Conservation (phyloP, 2,329 filamentous ascomycete species). For the Elsinoe batatas region DNA sequence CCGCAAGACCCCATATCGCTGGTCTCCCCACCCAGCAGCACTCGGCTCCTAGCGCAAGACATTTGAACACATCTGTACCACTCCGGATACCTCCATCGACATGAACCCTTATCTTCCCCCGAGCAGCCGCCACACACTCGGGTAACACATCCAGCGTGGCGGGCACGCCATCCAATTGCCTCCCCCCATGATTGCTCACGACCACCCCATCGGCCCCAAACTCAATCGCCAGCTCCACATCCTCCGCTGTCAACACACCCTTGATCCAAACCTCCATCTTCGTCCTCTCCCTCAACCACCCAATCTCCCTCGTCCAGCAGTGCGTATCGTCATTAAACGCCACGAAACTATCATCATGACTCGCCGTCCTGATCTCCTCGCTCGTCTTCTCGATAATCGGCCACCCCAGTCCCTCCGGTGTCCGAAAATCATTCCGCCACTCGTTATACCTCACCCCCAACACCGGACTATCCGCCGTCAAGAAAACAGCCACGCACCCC, state of each 20-base stretch:
- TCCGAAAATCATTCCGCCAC: slow-evolving; percentile 42
- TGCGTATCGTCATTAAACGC: slow-evolving; percentile 24
- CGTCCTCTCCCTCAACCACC: slow-evolving; percentile 40
- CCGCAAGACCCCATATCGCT: slow-evolving; percentile 41
- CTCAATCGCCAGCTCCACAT: slow-evolving; percentile 36
- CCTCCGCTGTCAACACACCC: slow-evolving; percentile 29
- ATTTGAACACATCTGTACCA: slow-evolving; percentile 50
- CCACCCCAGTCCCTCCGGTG: slow-evolving; percentile 22
- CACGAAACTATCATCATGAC: slow-evolving; percentile 24
- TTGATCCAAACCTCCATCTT: slow-evolving; percentile 42
- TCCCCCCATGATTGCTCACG: slow-evolving; percentile 49
- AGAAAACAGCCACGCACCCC: slow-evolving; percentile 45
- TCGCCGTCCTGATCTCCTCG: slow-evolving; percentile 20
- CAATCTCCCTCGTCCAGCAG: slow-evolving; percentile 25
- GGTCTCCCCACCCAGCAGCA: slow-evolving; percentile 41
- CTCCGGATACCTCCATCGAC: slow-evolving; percentile 51
- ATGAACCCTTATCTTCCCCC: slow-evolving; percentile 47
- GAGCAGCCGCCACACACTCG: slow-evolving; percentile 30
- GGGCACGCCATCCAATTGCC: slow-evolving; percentile 48
- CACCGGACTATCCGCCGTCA: slow-evolving; percentile 47
- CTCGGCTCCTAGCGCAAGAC: slow-evolving; percentile 42
- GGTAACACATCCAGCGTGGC: slow-evolving; percentile 42
- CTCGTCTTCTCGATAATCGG: slow-evolving; percentile 21
- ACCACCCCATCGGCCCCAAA: slow-evolving; percentile 34
- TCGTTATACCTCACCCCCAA: slow-evolving; percentile 46